A percentile compares a stretch with the other conserved stretches of the same genome.
These are phyloP conservation scores for Xylaria hypoxylon DNA, from an alignment of 2,329 filamentous ascomycete species.

Conservation along the genomic window DNA sequence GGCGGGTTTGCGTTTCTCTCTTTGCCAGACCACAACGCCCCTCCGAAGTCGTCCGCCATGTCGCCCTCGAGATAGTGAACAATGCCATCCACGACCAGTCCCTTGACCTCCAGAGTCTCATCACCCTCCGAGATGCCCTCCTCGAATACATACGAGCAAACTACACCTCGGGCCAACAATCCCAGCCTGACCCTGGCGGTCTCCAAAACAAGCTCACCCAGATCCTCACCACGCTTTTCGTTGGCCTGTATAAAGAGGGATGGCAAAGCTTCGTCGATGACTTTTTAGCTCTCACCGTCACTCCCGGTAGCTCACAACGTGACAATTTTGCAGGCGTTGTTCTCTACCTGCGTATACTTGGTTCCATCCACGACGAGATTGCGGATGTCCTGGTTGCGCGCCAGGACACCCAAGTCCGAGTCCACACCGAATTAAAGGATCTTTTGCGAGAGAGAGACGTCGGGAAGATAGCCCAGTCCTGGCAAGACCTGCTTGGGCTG, in stretches of 20 bases:
- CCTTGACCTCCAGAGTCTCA: slow-evolving; percentile 78
- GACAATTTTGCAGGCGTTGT: slow-evolving; percentile 82
- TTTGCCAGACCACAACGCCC: slow-evolving; percentile 82
- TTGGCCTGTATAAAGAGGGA: slow-evolving; percentile 82
- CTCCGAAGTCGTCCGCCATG: slow-evolving; percentile 87
- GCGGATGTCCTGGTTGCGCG: slow-evolving; percentile 89
- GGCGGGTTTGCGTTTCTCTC: slow-evolving; percentile 88
- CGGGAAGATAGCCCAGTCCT: slow-evolving; percentile 86
- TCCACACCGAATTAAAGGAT: slow-evolving; percentile 92
- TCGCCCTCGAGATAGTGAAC: slow-evolving; percentile 93
- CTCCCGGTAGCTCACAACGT: slow-evolving; percentile 66
- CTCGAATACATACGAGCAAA: slow-evolving; percentile 82
- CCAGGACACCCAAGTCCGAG: slow-evolving; percentile 81
- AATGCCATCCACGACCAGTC: slow-evolving; percentile 85
- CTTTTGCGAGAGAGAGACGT: slow-evolving; percentile 87
- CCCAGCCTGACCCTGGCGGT: slow-evolving; percentile 74
- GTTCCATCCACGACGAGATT: slow-evolving; percentile 96
- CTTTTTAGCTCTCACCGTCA: slow-evolving; percentile 79
- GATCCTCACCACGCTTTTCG: slow-evolving; percentile 93
- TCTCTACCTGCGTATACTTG: slow-evolving; percentile 88
- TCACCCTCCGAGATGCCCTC: slow-evolving; percentile 82
- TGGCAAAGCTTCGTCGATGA: slow-evolving; percentile 95
- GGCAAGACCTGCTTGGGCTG: slow-evolving; percentile 87
- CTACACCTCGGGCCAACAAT: slow-evolving; percentile 72
- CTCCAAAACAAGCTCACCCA: slow-evolving; percentile 98